A percentile compares a stretch with the other conserved stretches of the same genome.
These are phyloP conservation scores for Colletotrichum euphorbiae DNA, from an alignment of 2,329 filamentous ascomycete species.

Conservation along the genomic window DNA sequence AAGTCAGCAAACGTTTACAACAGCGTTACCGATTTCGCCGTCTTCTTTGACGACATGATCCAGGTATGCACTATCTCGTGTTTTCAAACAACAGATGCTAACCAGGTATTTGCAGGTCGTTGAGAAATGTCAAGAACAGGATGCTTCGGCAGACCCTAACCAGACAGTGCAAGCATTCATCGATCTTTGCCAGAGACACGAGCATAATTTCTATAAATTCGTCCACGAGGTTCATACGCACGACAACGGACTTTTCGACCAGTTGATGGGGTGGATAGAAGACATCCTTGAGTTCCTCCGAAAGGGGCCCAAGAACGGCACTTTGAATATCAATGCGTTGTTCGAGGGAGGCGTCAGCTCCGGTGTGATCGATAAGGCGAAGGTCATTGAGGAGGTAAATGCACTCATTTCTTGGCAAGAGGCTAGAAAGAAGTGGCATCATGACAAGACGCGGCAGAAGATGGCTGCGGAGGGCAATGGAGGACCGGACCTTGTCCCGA, in stretches of 20 bases:
- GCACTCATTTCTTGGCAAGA: conserved; percentile 92
- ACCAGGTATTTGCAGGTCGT: conserved; percentile 60
- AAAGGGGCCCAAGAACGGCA: conserved; percentile 85
- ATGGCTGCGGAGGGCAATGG: conserved; percentile 86
- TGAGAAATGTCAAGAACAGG: conserved; percentile 74
- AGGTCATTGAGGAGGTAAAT: conserved; percentile 84
- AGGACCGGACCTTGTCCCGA: conserved; percentile 61
- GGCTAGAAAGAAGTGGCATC: conserved; percentile 96
- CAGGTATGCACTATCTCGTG: conserved; percentile 61
- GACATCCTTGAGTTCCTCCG: conserved; percentile 93
- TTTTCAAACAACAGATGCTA: not conserved
- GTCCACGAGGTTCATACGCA: conserved; percentile 97
- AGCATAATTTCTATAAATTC: conserved; percentile 99
- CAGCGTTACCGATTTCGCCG: conserved; percentile 95
- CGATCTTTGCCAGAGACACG: conserved; percentile 92
- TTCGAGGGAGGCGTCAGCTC: conserved; percentile 82
- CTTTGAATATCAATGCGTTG: conserved; percentile 92
- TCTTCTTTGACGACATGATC: conserved; percentile 94
- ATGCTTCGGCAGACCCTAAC: conserved; percentile 94
- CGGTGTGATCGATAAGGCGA: conserved; percentile 75
- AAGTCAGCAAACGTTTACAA: conserved; percentile 99
- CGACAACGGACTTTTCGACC: conserved; percentile 95
- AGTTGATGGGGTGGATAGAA: conserved; percentile 97
- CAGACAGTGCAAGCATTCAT: conserved; percentile 99
- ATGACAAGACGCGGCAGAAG: conserved; percentile 97